A percentile compares a stretch with the other conserved stretches of the same genome.
Conservation (phyloP, 345 rosid species). For the Melaleuca quinquenervia region DNA sequence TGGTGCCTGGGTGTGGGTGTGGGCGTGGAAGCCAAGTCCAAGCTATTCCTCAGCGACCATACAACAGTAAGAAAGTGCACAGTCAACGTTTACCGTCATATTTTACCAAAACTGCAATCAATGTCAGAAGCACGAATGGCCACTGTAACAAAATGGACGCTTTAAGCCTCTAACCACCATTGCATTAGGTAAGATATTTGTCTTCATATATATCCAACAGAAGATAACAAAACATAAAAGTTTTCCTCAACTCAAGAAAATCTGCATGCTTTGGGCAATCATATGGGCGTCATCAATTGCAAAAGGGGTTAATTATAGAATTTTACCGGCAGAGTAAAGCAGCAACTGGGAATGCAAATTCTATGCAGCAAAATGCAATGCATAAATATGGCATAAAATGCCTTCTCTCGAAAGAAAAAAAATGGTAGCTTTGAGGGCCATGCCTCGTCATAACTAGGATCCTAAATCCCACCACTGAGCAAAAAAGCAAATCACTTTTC, state of each 20-base stretch:
- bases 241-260: background rate
- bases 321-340: background rate
- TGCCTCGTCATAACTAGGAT: background rate
- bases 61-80: background rate
- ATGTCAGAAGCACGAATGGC: background rate
- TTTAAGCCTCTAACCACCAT: background rate
- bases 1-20: background rate
- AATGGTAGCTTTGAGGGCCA: background rate
- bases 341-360: background rate
- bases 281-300: background rate
- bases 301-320: background rate
- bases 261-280: background rate
- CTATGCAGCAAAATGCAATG: background rate
- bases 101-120: background rate
- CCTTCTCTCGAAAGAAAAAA: background rate
- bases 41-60: background rate
- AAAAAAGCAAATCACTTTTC: background rate
- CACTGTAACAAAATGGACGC: background rate
- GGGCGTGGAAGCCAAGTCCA: background rate
- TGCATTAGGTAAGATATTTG: background rate
- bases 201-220: background rate
- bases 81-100: background rate
- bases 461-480: background rate
- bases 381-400: background rate
- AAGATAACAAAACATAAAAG: background rate